phyloP scores from a whole-genome alignment of 805 yeast genomes.

The Kodamaea jinghongensis region DNA sequence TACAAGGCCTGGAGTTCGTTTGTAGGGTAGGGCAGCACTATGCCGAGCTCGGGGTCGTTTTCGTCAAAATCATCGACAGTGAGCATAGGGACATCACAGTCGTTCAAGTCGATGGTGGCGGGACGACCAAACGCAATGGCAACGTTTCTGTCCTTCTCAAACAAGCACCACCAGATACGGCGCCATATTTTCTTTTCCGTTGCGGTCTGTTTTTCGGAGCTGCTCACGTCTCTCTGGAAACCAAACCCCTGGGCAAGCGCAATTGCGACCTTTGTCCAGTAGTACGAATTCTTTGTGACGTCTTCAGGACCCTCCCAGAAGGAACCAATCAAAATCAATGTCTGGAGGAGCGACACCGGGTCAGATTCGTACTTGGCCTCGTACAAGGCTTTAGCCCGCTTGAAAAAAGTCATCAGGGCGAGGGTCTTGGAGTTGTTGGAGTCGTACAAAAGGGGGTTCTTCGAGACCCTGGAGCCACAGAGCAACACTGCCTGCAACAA shows the following conservation, averaged over 20 bases:
- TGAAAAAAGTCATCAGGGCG: slow-evolving; percentile 52
- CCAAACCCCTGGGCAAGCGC: slow-evolving; percentile 76
- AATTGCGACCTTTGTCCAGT: slow-evolving; percentile 69
- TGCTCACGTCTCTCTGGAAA: slow-evolving; percentile 57
- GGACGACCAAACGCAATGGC: slow-evolving; percentile 79
- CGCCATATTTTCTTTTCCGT: slow-evolving; percentile 51
- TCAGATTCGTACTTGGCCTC: slow-evolving; percentile 70
- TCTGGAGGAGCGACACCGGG: slow-evolving; percentile 58
- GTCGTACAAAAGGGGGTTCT: slow-evolving; percentile 52
- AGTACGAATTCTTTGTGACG: slow-evolving; percentile 61
- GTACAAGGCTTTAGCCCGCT: slow-evolving; percentile 71
- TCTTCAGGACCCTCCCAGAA: slow-evolving; percentile 76
- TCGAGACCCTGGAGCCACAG: slow-evolving; percentile 63
- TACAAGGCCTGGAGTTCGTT: slow-evolving; percentile 50
- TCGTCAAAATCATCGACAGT: slow-evolving; percentile 62
- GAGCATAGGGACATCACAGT: slow-evolving; percentile 75
- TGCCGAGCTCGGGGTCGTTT: slow-evolving; percentile 39
- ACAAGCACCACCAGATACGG: slow-evolving; percentile 76
- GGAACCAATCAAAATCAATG: slow-evolving; percentile 59
- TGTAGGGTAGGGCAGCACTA: slow-evolving; percentile 42
- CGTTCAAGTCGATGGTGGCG: slow-evolving; percentile 61
- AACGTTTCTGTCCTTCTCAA: slow-evolving; percentile 65
- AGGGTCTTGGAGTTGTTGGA: slow-evolving; percentile 50
- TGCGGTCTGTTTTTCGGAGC: slow-evolving; percentile 37
- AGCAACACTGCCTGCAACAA: slow-evolving; percentile 65